Evolutionary conservation across 805 yeast genomes (phyloP).

Genomic region (Nakazawaea laoshanensis): DNA sequence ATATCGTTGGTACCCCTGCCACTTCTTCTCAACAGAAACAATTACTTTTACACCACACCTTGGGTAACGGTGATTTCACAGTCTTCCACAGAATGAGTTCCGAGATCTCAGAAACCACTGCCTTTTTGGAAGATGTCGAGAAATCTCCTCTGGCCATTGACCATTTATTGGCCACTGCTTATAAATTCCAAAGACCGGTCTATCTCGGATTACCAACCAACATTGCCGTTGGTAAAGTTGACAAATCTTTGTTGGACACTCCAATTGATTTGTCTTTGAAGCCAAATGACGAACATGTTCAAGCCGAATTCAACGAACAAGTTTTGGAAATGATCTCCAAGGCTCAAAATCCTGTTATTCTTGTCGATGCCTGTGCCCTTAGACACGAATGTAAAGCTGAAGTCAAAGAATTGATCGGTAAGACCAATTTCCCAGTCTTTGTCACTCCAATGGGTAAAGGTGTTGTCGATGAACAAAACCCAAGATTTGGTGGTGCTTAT

Average conservation of each 20-base stretch:
- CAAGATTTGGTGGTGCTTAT: constrained; percentile 77
- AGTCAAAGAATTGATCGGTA: constrained; percentile 50
- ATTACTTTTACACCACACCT: constrained; percentile 70
- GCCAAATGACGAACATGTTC: constrained; percentile 53
- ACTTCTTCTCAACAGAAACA: constrained; percentile 64
- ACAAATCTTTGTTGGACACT: constrained; percentile 45
- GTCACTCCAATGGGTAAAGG: constrained; percentile 92
- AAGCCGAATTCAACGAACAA: constrained; percentile 50
- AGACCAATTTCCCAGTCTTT: constrained; percentile 73
- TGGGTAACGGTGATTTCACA: constrained; percentile 77
- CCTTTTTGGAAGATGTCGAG: constrained; percentile 52
- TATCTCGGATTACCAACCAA: constrained; percentile 80
- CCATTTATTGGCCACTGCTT: constrained; percentile 65
- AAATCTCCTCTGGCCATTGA: constrained; percentile 69
- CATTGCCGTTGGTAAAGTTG: constrained; percentile 59
- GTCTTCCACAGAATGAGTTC: constrained; percentile 75
- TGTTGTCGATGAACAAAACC: constrained; percentile 61
- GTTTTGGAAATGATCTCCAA: constrained; percentile 42
- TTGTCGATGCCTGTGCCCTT: constrained; percentile 83
- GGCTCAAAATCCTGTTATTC: constrained; percentile 64
- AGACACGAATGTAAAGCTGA: constrained; percentile 66
- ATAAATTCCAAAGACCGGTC: constrained; percentile 68
- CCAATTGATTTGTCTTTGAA: constrained; percentile 56
- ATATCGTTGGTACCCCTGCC: constrained; percentile 83
- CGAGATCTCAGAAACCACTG: constrained; percentile 59